Base-by-base conservation (phyloP, 108 stramenopile genomes). In the Cyclotella kingstonii region DNA sequence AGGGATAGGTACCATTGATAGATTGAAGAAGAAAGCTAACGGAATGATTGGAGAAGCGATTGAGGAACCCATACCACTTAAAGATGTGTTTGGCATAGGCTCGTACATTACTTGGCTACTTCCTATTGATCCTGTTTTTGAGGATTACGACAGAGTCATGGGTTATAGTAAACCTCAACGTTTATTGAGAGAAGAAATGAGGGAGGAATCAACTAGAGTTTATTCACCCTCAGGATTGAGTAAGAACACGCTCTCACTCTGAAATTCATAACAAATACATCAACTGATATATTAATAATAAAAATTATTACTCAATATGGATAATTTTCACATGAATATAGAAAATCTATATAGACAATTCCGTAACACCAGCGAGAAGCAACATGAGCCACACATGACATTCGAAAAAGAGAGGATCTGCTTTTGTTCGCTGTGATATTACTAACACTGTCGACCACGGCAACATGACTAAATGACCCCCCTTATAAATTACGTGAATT, bases 1-100 rank as follows among this genome's bases (percentile, higher is more conserved):
- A 21, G 94, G 94, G 29, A 86, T 95, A 56, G 94, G 94, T 8
- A 95, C 94, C 22, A 95, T 95, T 64, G 94, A 95, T 82, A 76
- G 94, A 12, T 71, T 94, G 47, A 94, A 94, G 47, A 94, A 93
- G 62, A 94, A 94, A 58, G 92, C 92, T 8, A 85, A 72, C 60
- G 77, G 84, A 60, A 74, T 85, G 23, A 81, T 94, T 66, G 64
- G 45, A 38, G 78, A 84, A 23, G 70, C 82, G 19, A 80, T 76
- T 12, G 92, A 94, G 70, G 85, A 89, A 48, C 84, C 87, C 1
- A 83, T 90, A 31, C 85, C 83, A n/a, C 52, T 94, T 50, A 78
- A 61, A 43, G 78, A 89, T 73, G 76, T 94, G 5, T 94, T 90
- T 84, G 92, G 92, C 1, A 84, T 90, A 60, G 89, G 78, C 28